Evolutionary conservation across 2,329 filamentous ascomycete species (phyloP).

Genomic region (Colletotrichum acutatum): DNA sequence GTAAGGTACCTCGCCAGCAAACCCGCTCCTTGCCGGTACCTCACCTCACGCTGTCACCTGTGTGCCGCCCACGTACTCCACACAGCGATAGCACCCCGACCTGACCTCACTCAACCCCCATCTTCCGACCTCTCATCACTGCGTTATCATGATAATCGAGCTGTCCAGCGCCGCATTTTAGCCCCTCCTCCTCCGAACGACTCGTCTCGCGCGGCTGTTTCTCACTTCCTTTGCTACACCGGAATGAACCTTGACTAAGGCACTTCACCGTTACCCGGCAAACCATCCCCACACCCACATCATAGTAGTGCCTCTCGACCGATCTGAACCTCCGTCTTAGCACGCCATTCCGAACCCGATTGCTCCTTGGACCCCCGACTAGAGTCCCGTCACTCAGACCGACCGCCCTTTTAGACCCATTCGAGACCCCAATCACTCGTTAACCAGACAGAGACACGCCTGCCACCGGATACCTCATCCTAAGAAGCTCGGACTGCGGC

Average conservation of each 20-base stretch:
- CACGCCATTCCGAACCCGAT: constrained; percentile 29
- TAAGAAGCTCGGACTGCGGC: constrained; percentile 25
- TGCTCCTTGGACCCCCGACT: constrained; percentile 18
- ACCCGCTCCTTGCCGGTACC: constrained; percentile 13
- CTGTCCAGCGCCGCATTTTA: constrained; percentile 14
- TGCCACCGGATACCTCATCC: background rate
- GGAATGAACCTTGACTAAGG: constrained; percentile 14
- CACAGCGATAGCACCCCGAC: constrained; percentile 31
- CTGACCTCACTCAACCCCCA: constrained; percentile 25
- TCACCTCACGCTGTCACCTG: background rate
- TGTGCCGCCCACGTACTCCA: constrained; percentile 24
- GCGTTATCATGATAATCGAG: constrained; percentile 34
- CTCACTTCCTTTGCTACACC: constrained; percentile 7
- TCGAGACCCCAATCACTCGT: background rate
- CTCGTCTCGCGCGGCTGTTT: constrained; percentile 1
- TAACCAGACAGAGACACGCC: background rate
- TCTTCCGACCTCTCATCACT: constrained; percentile 28
- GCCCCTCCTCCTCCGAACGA: constrained; percentile 7
- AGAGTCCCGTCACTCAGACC: constrained; percentile 5
- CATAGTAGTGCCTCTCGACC: constrained; percentile 26
- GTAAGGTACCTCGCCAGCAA: constrained; percentile 17
- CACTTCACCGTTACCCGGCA: background rate
- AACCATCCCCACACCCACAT: constrained; percentile 12
- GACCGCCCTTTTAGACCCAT: background rate
- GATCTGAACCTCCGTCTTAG: constrained; percentile 16